A percentile compares a stretch with the other conserved stretches of the same genome.
These are phyloP conservation scores for Pneumocystis carinii DNA, from an alignment of 1,139 yeast species.

Conservation along the genomic window DNA sequence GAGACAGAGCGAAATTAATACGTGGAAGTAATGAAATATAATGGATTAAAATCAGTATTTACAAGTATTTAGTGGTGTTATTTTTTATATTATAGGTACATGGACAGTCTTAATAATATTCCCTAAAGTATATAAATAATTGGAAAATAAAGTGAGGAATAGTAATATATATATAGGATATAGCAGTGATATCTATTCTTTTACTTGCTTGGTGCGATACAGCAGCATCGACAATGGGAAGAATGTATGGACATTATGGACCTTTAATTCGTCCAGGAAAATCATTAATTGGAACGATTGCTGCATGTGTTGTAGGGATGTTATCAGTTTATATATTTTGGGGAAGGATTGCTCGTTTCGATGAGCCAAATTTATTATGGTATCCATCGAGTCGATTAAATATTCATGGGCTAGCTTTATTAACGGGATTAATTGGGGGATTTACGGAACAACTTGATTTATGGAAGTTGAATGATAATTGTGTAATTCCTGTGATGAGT, in stretches of 20 bases:
- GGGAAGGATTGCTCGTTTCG: slow-evolving; percentile 47
- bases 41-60: slow-evolving; percentile 19
- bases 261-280: slow-evolving; percentile 61
- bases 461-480: slow-evolving; percentile 71
- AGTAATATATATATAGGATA: slow-evolving; percentile 31
- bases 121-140: slow-evolving; percentile 32
- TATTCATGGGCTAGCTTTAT: slow-evolving; percentile 37
- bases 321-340: slow-evolving; percentile 51
- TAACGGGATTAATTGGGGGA: slow-evolving; percentile 71
- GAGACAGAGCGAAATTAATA: slow-evolving; percentile 62
- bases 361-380: slow-evolving; percentile 37
- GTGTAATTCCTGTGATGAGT: slow-evolving; percentile 80
- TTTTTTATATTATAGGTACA: slow-evolving; percentile 18
- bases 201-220: slow-evolving; percentile 94
- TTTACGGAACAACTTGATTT: slow-evolving; percentile 71
- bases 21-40: slow-evolving; percentile 41
- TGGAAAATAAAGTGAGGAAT: background rate
- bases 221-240: slow-evolving; percentile 87
- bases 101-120: slow-evolving; percentile 46
- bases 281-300: slow-evolving; percentile 76
- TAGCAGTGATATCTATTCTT: slow-evolving; percentile 57
- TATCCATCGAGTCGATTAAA: slow-evolving; percentile 43
- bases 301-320: slow-evolving; percentile 68
- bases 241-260: slow-evolving; percentile 68
- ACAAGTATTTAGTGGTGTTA: slow-evolving; percentile 52